Percentiles rank a stretch among this genome's conserved stretches.
These are phyloP conservation scores for Lithospermum erythrorhizon DNA, from an alignment of 257 asterid genomes.

Conservation along the genomic window DNA sequence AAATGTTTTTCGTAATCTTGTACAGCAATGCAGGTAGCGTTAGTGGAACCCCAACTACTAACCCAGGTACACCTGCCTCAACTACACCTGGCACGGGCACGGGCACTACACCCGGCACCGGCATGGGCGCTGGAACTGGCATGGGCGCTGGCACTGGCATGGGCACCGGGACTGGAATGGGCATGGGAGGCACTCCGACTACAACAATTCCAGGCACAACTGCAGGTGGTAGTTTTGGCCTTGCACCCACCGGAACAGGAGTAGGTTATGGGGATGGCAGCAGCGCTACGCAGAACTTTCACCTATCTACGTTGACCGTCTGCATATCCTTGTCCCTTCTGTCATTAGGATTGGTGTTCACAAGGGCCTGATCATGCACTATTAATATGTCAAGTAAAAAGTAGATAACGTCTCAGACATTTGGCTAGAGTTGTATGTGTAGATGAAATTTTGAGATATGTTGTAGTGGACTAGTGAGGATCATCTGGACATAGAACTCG, in stretches of 20 bases:
- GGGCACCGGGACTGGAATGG: not conserved
- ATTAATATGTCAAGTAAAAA: no score
- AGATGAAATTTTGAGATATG: slow-evolving; percentile 11
- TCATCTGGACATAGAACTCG: slow-evolving; percentile 5
- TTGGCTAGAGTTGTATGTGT: slow-evolving; percentile 3
- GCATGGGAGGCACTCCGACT: slow-evolving; percentile 1
- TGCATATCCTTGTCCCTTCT: slow-evolving; percentile 4
- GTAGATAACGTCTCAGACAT: no score
- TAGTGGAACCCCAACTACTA: no score
- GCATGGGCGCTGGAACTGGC: not conserved
- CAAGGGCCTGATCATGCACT: no score
- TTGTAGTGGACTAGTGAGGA: slow-evolving; percentile 5
- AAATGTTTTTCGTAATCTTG: no score
- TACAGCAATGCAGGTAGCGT: no score
- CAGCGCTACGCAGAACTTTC: slow-evolving; percentile 4
- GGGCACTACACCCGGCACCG: not conserved
- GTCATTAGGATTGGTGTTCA: slow-evolving; percentile 4
- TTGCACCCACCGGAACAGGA: slow-evolving; percentile 15
- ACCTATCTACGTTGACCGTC: not conserved
- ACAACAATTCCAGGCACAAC: slow-evolving; percentile 1
- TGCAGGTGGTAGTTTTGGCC: slow-evolving; percentile 7
- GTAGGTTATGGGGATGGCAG: not conserved
- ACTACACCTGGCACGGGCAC: no score
- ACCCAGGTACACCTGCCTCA: no score
- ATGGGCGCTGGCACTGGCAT: not conserved